Evolutionary conservation across 352 stramenopile species (phyloP).

Genomic region (Pseudoperonospora humuli): DNA sequence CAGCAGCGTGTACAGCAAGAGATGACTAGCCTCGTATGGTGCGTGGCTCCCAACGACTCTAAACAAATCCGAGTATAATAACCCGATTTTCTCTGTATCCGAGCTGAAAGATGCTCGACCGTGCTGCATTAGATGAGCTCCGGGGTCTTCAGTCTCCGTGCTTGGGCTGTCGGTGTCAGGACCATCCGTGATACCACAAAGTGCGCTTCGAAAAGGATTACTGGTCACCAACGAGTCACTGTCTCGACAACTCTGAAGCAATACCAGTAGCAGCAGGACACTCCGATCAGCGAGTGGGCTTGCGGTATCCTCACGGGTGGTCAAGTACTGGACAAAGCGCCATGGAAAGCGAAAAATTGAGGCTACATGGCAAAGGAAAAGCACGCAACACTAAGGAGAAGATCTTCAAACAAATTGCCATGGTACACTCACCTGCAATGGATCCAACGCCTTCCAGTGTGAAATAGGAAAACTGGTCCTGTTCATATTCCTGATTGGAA

Average conservation of each 20-base stretch:
- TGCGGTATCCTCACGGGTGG: constrained; percentile 35
- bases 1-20: constrained; percentile 69
- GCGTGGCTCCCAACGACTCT: constrained; percentile 39
- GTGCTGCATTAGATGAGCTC: constrained; percentile 14
- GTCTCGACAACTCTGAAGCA: constrained; percentile 66
- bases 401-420: neutral
- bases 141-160: constrained; percentile 23
- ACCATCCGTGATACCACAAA: constrained; percentile 32
- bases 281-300: constrained; percentile 64
- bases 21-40: constrained; percentile 54
- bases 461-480: constrained; percentile 58
- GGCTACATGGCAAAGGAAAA: constrained; percentile 16
- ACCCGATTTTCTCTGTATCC: constrained; percentile 16
- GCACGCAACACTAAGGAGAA: constrained; percentile 2
- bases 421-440: constrained; percentile 39
- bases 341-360: constrained; percentile 58
- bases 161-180: constrained; percentile 21
- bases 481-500: constrained; percentile 35
- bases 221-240: constrained; percentile 23
- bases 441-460: constrained; percentile 59
- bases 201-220: constrained; percentile 61
- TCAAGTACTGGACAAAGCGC: constrained; percentile 66
- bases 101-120: neutral
- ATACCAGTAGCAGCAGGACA: constrained; percentile 49
- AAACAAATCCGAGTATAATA: constrained; percentile 52